Conservation (phyloP, 805 yeast species). For the Myxozyma neglecta region DNA sequence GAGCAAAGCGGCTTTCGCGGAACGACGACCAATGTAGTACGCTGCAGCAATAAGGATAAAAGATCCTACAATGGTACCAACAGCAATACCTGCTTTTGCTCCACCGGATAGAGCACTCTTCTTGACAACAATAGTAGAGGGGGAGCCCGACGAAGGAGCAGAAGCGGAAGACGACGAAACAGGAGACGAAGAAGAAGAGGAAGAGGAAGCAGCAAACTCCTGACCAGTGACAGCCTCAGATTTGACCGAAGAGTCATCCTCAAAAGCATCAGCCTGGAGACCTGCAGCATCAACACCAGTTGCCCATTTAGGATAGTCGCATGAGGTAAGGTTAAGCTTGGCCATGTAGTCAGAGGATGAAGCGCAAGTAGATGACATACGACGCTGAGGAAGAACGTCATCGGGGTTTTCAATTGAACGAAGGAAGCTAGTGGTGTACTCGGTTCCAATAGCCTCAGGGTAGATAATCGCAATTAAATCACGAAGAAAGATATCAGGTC, state of each 20-base stretch:
- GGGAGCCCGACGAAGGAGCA: neutral
- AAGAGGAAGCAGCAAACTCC: constrained; percentile 3
- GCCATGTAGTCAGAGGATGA: neutral
- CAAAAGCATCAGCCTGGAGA: constrained; percentile 6
- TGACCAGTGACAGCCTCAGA: constrained; percentile 14
- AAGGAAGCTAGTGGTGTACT: neutral
- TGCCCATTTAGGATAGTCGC: constrained; percentile 14
- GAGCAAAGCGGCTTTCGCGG: neutral
- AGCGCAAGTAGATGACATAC: constrained; percentile 7
- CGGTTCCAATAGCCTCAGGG: neutral
- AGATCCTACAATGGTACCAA: constrained; percentile 14
- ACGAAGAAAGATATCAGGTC: constrained; percentile 4
- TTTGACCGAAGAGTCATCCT: neutral
- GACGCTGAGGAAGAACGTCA: constrained; percentile 12
- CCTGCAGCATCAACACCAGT: neutral
- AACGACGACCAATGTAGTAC: constrained; percentile 6
- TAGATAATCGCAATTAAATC: constrained; percentile 1
- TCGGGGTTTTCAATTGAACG: neutral
- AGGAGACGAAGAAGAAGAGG: neutral
- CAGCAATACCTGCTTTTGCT: constrained; percentile 14
- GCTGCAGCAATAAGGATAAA: constrained; percentile 5
- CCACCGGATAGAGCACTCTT: constrained; percentile 9
- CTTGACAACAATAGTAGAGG: neutral
- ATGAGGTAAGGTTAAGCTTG: constrained; percentile 8
- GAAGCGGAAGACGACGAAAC: neutral